Conservation (phyloP, 2,329 filamentous ascomycete species). For the Claviceps digitariae region DNA sequence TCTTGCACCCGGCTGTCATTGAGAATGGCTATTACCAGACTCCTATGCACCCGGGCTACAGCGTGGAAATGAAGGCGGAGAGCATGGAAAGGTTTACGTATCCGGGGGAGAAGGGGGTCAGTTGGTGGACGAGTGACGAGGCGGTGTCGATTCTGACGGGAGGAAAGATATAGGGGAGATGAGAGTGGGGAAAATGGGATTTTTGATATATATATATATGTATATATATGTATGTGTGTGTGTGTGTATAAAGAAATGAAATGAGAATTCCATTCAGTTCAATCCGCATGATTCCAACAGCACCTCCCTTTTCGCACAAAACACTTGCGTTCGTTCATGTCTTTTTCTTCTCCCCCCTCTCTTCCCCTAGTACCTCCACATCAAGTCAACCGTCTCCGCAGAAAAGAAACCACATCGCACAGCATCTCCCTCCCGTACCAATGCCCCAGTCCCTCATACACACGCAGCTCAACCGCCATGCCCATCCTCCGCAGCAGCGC, state of each 20-base stretch:
- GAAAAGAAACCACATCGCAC: slow-evolving; percentile 21
- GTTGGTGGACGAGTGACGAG: slow-evolving; percentile 76
- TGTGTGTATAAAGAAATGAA: not conserved
- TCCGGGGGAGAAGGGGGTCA: slow-evolving; percentile 62
- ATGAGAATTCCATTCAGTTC: not conserved
- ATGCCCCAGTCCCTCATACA: slow-evolving; percentile 29
- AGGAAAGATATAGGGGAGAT: slow-evolving; percentile 38
- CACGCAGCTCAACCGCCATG: slow-evolving; percentile 20
- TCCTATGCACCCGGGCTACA: slow-evolving; percentile 70
- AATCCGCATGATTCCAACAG: too few relatives aligned
- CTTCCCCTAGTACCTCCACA: not conserved
- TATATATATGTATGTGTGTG: not conserved
- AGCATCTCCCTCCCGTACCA: slow-evolving; percentile 31
- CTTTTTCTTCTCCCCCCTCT: not conserved
- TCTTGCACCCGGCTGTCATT: slow-evolving; percentile 67
- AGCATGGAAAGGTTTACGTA: slow-evolving; percentile 72
- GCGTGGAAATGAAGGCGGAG: slow-evolving; percentile 82
- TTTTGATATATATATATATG: too few relatives aligned
- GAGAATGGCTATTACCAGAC: slow-evolving; percentile 81
- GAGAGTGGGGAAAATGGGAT: too few relatives aligned
- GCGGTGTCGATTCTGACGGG: slow-evolving; percentile 61
- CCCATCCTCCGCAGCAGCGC: slow-evolving; percentile 22
- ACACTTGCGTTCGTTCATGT: too few relatives aligned
- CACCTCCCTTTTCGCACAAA: too few relatives aligned
- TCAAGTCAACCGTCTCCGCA: slow-evolving; percentile 6